Evolutionary conservation across 208 protist genomes (phyloP).

Genomic region (Acanthamoeba castellanii): DNA sequence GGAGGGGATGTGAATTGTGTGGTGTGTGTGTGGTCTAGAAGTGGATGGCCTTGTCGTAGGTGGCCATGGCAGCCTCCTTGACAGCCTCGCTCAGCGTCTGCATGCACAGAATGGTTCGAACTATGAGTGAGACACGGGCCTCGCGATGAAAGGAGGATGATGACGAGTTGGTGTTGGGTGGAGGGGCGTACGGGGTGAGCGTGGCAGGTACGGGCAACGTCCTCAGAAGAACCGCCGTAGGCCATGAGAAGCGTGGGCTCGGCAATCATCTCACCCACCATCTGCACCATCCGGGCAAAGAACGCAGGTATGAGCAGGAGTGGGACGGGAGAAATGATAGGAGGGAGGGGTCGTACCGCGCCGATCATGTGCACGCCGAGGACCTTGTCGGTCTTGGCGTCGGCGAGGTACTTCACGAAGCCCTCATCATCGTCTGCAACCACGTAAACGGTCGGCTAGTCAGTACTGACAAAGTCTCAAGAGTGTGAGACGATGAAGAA

Average conservation of each 20-base stretch:
- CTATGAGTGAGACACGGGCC: too few relatives aligned
- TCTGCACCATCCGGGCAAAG: constrained; percentile 47
- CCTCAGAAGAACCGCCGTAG: constrained; percentile 97
- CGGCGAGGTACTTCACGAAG: constrained; percentile 97
- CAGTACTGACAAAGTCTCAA: neutral
- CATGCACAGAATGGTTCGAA: neutral
- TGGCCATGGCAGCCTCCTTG: constrained; percentile 98
- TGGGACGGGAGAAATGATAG: neutral
- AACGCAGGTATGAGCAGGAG: neutral
- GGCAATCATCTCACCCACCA: constrained; percentile 98
- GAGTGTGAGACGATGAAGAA: too few relatives aligned
- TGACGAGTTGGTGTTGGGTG: too few relatives aligned
- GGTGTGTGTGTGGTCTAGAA: constrained; percentile 90
- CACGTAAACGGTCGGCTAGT: neutral
- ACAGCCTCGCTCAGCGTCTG: constrained; percentile 97
- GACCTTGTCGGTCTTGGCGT: constrained; percentile 97
- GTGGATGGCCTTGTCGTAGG: constrained; percentile 97
- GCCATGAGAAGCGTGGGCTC: constrained; percentile 98
- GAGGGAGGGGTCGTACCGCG: constrained; percentile 72
- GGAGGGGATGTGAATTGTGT: too few relatives aligned
- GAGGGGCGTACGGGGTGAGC: constrained; percentile 94
- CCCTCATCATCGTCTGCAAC: constrained; percentile 93
- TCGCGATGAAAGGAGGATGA: too few relatives aligned
- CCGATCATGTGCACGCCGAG: constrained; percentile 99
- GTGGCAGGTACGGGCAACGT: constrained; percentile 98